Conservation (phyloP, 1,284 basidiomycete species). For the Papiliotrema flavescens region DNA sequence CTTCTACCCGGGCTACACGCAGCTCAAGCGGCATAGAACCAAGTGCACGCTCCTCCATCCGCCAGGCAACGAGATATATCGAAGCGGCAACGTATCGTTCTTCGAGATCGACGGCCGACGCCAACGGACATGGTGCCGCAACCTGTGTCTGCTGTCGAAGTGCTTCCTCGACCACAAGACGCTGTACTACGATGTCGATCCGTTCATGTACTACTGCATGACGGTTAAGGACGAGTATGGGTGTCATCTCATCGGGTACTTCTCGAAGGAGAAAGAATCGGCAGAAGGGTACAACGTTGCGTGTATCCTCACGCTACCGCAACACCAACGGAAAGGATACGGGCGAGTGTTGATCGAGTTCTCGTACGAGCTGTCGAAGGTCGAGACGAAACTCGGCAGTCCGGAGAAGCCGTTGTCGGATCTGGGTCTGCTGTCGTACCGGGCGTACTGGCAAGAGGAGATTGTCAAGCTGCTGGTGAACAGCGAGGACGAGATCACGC, state of each 20-base stretch:
- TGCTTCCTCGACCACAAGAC: conserved; percentile 99
- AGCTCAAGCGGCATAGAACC: conserved; percentile 82
- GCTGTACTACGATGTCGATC: conserved; percentile 98
- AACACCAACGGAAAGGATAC: conserved; percentile 94
- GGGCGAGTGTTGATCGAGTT: conserved; percentile 97
- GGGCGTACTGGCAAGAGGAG: conserved; percentile 96
- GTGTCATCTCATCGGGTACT: conserved; percentile 95
- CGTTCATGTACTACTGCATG: conserved; percentile 99
- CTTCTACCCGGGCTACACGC: conserved; percentile 81
- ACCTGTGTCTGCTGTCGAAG: conserved; percentile 93
- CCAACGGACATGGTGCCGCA: conserved; percentile 95
- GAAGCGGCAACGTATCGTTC: conserved; percentile 92
- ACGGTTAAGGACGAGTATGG: conserved; percentile 84
- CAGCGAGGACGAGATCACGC: conserved; percentile 68
- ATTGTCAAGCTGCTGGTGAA: conserved; percentile 87
- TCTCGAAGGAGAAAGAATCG: conserved; percentile 98
- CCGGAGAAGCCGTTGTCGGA: conserved; percentile 98
- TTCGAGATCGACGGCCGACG: conserved; percentile 98
- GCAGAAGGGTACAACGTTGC: conserved; percentile 98
- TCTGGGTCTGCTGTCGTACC: conserved; percentile 86
- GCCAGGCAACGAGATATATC: conserved; percentile 98
- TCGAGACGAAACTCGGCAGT: conserved; percentile 90
- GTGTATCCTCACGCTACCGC: conserved; percentile 95
- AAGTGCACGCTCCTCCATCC: conserved; percentile 94
- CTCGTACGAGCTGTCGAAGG: conserved; percentile 95